These are phyloP conservation scores for Herpetospermum pedunculosum DNA, from an alignment of 306 rosid species.

Conservation along the genomic window DNA sequence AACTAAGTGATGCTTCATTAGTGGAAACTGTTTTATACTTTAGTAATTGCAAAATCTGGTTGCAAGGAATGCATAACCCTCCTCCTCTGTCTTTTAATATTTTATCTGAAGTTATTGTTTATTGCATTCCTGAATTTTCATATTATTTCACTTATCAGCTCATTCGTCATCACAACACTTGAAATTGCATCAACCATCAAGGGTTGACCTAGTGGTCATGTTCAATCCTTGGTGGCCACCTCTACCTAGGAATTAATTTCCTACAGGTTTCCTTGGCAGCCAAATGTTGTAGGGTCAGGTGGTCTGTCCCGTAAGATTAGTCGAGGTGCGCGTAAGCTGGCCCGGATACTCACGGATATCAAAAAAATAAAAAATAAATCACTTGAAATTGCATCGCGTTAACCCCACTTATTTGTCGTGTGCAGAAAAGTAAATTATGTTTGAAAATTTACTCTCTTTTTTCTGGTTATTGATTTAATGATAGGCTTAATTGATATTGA, in stretches of 20 bases:
- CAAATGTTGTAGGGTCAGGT: too few relatives aligned
- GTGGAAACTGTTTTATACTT: neutral
- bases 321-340: too few relatives aligned
- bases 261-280: too few relatives aligned
- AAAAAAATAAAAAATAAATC: too few relatives aligned
- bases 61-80: neutral
- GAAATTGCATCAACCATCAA: neutral
- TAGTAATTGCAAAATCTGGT: neutral
- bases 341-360: too few relatives aligned
- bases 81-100: neutral
- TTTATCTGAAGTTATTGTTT: neutral
- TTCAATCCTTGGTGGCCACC: too few relatives aligned
- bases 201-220: too few relatives aligned
- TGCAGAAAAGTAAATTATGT: neutral
- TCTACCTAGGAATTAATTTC: too few relatives aligned
- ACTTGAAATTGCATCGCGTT: neutral
- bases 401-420: neutral
- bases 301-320: too few relatives aligned
- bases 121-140: neutral
- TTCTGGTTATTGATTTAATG: neutral
- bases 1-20: neutral
- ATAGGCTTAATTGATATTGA: neutral
- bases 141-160: neutral
- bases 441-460: neutral
- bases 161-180: neutral